Evolutionary conservation across 148 eudicot genomes (phyloP), one percentile per base, ranked within the genome.

Genomic region (Persicaria maculosa): DNA sequence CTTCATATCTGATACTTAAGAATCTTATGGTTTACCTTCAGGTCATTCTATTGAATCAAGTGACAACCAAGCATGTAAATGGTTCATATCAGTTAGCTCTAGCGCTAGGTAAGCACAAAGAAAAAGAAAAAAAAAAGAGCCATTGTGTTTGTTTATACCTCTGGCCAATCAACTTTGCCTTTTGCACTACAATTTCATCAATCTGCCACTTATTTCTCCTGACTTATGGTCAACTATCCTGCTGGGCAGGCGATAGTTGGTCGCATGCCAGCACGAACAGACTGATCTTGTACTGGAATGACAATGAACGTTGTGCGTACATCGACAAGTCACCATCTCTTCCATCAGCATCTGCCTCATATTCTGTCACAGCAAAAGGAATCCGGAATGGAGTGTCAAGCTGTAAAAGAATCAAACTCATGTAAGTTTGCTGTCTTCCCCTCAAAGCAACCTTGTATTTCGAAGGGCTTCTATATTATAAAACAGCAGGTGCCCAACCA

Each of bases 181-280:
- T 59, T 20, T 59, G 8, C 64, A 58, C 65, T 20, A 20, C 4
- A 14, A 59, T 22, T 25, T 22, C 67, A 22, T 59, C 43, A 59
- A 9, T 25, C 43, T 15, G 20, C n/a, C 5, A 1, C 58, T 54
- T 57, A 57, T 19, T 7, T 16, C 19, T 20, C 36, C 20, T 9
- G 64, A 17, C 7, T 57, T 57, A 6, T n/a, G 19, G 36, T 57
- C 31, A 57, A 22, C 15, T 59, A 36, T 9, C 10, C 6, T 65
- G 70, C 50, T 76, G 50, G 67, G 71, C 85, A 94, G 97, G 98
- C 72, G 98, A 95, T 76, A 90, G 96, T 62, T 95, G 97, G 98
- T 87, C 98, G 11, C 98, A 95, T 75, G 92, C 98, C 50, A 82
- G 92, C 83, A 95, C 98, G 22, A 92, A 92, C 68, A 88, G 98